Base-by-base conservation (phyloP, 2,329 filamentous ascomycete genomes). In the Neonectria punicea region DNA sequence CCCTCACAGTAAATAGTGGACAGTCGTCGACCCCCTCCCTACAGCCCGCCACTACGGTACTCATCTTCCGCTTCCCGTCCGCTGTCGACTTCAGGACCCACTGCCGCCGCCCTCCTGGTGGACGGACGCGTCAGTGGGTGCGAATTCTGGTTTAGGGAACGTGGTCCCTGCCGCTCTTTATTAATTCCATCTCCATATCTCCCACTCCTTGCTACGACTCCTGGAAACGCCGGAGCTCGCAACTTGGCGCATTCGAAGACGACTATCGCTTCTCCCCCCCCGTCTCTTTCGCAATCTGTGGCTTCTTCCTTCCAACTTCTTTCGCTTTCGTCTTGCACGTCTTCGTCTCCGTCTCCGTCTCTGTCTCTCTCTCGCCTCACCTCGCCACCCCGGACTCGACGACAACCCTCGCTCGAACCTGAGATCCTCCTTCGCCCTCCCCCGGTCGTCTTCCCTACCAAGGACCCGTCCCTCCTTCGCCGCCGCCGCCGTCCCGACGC, bases 151-250 rank as follows among this genome's bases (percentile, higher is more conserved):
- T 69, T 59, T 55, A 71, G 67, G 69, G 72, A 74, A 72, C 65
- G 70, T 73, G 72, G 72, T 74, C 72, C 70, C 67, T 74, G 72
- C 54, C 67, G 70, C 63, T 74, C 72, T 64, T 74, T 74, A 72
- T 71, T 72, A 72, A 73, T 69, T 73, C 61, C 57, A 64, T 57
- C 61, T 57, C 61, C 58, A 61, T 30, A 57, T 51, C 60, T 53
- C 53, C 61, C 20, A 32, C 39, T 50, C 54, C 39, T 58, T 43
- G 25, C 7, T 51, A 22, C 59, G 39, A 44, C 39, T 51, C 49
- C 49, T 51, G 49, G 49, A 51, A 51, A 18, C 9, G 49, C 49
- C 49, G 49, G 49, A 34, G 22, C n/a, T 20, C 16, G n/a, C 28
- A 18, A 30, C 49, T 34, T 51, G 32, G 49, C 49, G 49, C 49